Base-by-base conservation (phyloP, 345 rosid genomes). In the Populus simonii region DNA sequence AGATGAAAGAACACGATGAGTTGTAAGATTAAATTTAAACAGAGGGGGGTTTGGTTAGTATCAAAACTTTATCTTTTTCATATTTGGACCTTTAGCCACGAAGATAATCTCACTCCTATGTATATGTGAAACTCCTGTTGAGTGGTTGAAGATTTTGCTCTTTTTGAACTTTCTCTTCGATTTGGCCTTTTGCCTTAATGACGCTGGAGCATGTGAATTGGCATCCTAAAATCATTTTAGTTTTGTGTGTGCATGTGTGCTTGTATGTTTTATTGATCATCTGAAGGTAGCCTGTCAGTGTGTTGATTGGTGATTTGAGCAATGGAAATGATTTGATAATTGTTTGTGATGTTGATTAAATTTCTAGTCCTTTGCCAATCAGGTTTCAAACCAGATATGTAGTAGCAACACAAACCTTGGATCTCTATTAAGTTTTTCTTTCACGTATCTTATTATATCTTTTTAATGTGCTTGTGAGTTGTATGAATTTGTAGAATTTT, bases 91-190 rank as follows among this genome's bases (percentile, higher is more conserved):
- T 70, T 79, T 71, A 67, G 72, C 62, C 49, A 45, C 74, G 62
- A 65, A 79, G 80, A 85, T 68, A 72, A 72, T 78, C 78, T 76
- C 68, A 78, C 80, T 17, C 67, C 71, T 74, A 68, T 81, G 82
- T 94, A 88, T 84, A 86, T 87, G 88, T 83, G 85, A 73, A 82
- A 81, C 51, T 68, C 71, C 69, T 63, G 23, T 61, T 70, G 70
- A 73, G 77, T 41, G 22, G 12, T 77, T 78, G 70, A 65, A 47
- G 49, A 74, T 73, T 70, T 88, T 83, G 66, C 69, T 29, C 66
- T 55, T 23, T 53, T 51, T 57, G 62, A 53, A 13, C 35, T 39
- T 67, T 69, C 23, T 61, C 70, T 69, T 49, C 53, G 27, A 57
- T 9, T 73, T 72, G 35, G 49, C 59, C 31, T 25, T 67, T 57